Base-by-base conservation (phyloP, 2,329 filamentous ascomycete species). In the Nigrospora osmanthi region DNA sequence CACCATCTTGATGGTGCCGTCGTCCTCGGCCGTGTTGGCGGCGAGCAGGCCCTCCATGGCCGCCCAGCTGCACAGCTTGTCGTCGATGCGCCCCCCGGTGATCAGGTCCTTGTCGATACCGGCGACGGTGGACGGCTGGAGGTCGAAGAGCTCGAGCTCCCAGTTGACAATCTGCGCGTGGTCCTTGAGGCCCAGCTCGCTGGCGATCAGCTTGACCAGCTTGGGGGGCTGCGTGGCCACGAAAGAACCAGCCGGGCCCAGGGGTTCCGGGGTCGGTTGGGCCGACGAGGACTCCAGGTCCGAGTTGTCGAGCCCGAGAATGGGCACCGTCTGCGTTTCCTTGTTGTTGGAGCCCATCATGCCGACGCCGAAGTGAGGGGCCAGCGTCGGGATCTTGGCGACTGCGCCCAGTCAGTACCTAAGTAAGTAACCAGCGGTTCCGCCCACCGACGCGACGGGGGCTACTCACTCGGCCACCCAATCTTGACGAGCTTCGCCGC, bases 1-100 rank as follows among this genome's bases (percentile, higher is more conserved):
- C 33, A 93, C 87, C 45, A 96, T 74, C 67, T 94, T 94, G 65
- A 97, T 81, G 44, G 84, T 78, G n/a, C 82, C 76, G 48, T 84
- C 77, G 11, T 70, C 62, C 1, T 76, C 69, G 53, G 64, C 71
- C 35, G 74, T 68, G 12, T 78, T 70, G 15, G 83, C 80, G 41
- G 84, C 81, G 28, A 96, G 73, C 0, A 98, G 81, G 4, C 81
- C 90, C 64, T 90, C 83, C 43, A 96, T 75, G 9, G 93, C 91
- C 9, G 89, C 81, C 83, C 89, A 97, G 31, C 87, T 94, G 74
- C 93, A 97, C 39, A 98, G 83, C 72, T 96, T 97, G 70, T 98
- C 93, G 62, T 98, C 93, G 54, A 97, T 93, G 44, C 93, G 85
- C 47, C 91, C 90, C 10, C 88, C 91, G 52, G 91, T 95, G 66